Conservation (phyloP, 176 grass and related monocot genomes). For the Raddia distichophylla region DNA sequence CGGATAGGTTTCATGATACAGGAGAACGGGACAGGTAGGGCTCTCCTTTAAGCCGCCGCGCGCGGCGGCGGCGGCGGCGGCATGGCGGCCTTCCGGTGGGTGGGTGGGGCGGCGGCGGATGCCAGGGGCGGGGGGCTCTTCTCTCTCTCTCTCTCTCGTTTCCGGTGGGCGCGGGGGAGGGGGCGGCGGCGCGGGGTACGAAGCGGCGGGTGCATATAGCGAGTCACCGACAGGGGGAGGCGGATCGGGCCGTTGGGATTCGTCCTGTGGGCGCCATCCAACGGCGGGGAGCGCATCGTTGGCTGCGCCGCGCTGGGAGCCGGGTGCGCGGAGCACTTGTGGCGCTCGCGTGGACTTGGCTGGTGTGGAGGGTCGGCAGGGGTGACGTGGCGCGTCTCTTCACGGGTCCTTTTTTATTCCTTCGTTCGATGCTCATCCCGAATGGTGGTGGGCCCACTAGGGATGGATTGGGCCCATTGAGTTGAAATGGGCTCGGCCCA, state of each 20-base stretch:
- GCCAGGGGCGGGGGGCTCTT: neutral
- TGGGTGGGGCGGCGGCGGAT: constrained; percentile 37
- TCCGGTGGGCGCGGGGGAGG: constrained; percentile 46
- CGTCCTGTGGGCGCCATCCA: constrained; percentile 32
- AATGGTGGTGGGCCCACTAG: no score
- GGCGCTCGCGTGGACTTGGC: constrained; percentile 9
- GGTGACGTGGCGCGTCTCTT: neutral
- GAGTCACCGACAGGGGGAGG: neutral
- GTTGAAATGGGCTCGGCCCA: no score
- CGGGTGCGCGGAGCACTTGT: constrained; percentile 12
- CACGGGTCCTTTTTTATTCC: neutral
- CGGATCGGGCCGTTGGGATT: constrained; percentile 5
- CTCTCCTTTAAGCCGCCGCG: constrained; percentile 4
- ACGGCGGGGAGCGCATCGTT: accelerated
- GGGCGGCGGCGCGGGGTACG: neutral
- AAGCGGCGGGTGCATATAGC: constrained; percentile 26
- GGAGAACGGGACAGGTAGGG: neutral
- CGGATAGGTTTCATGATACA: neutral
- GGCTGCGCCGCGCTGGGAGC: neutral
- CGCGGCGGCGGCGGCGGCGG: neutral
- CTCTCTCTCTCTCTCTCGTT: neutral
- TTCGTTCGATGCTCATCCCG: neutral
- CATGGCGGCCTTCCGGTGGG: neutral
- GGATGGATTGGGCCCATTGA: no score
- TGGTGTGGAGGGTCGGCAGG: no score